Evolutionary conservation across 2,329 filamentous ascomycete species (phyloP).

Genomic region (Calonectria honghensis): DNA sequence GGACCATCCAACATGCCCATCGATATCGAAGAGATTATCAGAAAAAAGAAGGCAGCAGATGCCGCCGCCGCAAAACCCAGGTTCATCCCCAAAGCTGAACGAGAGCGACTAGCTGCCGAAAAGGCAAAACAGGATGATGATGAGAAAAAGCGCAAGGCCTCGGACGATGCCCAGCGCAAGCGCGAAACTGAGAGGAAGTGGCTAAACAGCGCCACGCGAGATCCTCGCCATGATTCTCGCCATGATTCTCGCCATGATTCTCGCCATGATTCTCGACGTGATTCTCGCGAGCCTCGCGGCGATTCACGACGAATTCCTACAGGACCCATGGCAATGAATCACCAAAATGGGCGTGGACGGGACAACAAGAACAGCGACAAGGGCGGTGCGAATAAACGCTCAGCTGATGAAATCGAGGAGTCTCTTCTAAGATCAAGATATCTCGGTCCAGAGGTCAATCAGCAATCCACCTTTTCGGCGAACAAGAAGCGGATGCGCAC

Average conservation of each 20-base stretch:
- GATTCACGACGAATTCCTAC: constrained; percentile 73
- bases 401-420: constrained; percentile 80
- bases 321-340: constrained; percentile 80
- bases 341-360: constrained; percentile 65
- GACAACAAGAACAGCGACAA: constrained; percentile 61
- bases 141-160: constrained; percentile 69
- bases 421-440: constrained; percentile 87
- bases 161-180: constrained; percentile 81
- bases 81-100: constrained; percentile 88
- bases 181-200: constrained; percentile 76
- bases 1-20: constrained; percentile 65
- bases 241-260: constrained; percentile 53
- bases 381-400: constrained; percentile 61
- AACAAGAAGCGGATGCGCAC: constrained; percentile 96
- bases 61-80: constrained; percentile 90
- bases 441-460: constrained; percentile 91
- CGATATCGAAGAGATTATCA: constrained; percentile 89
- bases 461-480: constrained; percentile 89
- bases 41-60: constrained; percentile 90
- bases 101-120: constrained; percentile 86
- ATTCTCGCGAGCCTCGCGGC: constrained; percentile 52
- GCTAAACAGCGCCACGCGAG: constrained; percentile 56
- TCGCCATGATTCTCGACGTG: constrained; percentile 51
- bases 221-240: constrained; percentile 49
- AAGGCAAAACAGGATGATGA: constrained; percentile 83